Conservation (phyloP, 495 filamentous ascomycete genomes). For the Penicillium canescens region DNA sequence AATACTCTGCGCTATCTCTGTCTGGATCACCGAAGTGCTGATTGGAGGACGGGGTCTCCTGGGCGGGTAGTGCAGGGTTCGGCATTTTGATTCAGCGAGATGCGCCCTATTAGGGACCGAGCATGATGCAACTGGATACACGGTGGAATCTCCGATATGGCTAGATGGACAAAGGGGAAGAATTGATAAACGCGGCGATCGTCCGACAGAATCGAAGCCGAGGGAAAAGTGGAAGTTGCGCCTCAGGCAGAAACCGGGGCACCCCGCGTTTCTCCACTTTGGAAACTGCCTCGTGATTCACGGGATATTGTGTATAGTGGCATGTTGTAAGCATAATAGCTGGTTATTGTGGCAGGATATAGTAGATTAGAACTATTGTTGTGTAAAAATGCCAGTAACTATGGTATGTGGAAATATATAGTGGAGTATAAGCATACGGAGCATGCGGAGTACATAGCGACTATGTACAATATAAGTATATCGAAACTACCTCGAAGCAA, state of each 20-base stretch:
- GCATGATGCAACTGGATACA: constrained; percentile 21
- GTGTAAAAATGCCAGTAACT: too few species aligned
- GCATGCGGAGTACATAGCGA: too few species aligned
- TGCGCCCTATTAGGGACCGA: constrained; percentile 26
- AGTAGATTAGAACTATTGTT: too few species aligned
- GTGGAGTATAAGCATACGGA: too few species aligned
- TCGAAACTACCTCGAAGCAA: too few species aligned
- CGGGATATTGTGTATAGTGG: too few species aligned
- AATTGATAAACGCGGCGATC: constrained; percentile 13
- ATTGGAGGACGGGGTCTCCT: constrained; percentile 28
- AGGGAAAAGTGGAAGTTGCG: constrained; percentile 10
- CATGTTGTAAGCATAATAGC: neutral
- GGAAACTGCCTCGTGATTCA: constrained; percentile 1
- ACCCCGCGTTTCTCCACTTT: constrained; percentile 26
- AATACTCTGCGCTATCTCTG: constrained; percentile 41
- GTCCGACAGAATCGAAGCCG: constrained; percentile 15
- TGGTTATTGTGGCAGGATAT: neutral
- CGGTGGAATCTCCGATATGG: constrained; percentile 7
- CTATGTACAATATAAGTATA: too few species aligned
- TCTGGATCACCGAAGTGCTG: constrained; percentile 23
- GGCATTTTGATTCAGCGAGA: constrained; percentile 45
- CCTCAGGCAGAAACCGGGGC: constrained; percentile 30
- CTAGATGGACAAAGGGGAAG: constrained; percentile 3
- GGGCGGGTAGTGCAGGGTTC: constrained; percentile 31
- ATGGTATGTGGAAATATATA: too few species aligned